Evolutionary conservation across 176 grass and related monocot genomes (phyloP), one percentile per base, ranked within the genome.

Genomic region (Eleusine indica): DNA sequence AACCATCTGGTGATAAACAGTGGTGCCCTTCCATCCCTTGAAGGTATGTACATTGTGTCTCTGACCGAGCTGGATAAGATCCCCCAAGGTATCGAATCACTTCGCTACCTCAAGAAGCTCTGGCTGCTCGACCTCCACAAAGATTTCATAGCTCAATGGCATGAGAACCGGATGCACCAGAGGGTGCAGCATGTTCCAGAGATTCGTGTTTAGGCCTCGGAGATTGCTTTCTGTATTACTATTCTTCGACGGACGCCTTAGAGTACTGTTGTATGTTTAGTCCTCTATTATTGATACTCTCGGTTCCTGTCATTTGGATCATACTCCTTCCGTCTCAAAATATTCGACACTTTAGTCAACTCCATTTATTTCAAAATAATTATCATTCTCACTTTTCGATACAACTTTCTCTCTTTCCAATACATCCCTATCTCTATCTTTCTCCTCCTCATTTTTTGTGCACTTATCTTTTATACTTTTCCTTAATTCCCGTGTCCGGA

Each of bases 31-130:
- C 9, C 35, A 7, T 48, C 39, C 28, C 30, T 63, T 62, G 65
- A 70, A 70, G 40, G 3, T 48, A 4, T 84, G 49, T 84, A 77
- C 7, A 22, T 84, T 10, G 10, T 70, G 38, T 77, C 73, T 0
- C 10, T 77, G 16, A 1, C 2, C 0, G 4, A 47, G 7, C 38
- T 84, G 5, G 49, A 60, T 46, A 69, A 46, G 38, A 10, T 84
- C 11, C 82, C 82, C 35, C 38, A 38, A 22, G 73, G 73, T 3
- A 68, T 84, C 7, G 82, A 76, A 35, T 57, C n/a, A 2, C 60
- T 83, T 51, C 0, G 1, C 17, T 74, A 69, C 28, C 28, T 83
- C 3, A 83, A 74, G 70, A 83, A 83, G 28, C 80, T 83, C 28
- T 83, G 80, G 80, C 28, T 83, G 2, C 5, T 74, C 3, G 46